These are phyloP conservation scores for Aspergillus nanangensis DNA, from an alignment of 495 filamentous ascomycete genomes.

Conservation along the genomic window DNA sequence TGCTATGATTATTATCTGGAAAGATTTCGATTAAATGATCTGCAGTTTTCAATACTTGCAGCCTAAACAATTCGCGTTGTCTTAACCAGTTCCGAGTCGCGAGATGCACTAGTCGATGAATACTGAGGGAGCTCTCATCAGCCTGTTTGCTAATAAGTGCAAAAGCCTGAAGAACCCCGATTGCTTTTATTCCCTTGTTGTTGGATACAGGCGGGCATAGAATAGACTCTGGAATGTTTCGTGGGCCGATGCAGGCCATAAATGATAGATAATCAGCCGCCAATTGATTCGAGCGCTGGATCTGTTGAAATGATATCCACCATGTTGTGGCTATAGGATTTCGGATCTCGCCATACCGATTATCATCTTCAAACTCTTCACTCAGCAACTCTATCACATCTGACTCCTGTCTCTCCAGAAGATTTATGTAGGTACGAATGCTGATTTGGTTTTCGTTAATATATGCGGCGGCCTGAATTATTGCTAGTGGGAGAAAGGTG, in stretches of 20 bases:
- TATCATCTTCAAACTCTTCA: constrained; percentile 34
- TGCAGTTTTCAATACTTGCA: constrained; percentile 8
- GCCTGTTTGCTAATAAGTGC: constrained; percentile 20
- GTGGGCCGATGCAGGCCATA: constrained; percentile 37
- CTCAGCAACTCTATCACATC: constrained; percentile 29
- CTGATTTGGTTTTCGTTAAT: constrained; percentile 33
- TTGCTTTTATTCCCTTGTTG: constrained; percentile 18
- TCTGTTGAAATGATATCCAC: constrained; percentile 46
- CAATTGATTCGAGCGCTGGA: constrained; percentile 18
- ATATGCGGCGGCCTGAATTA: constrained; percentile 45
- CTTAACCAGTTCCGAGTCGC: constrained; percentile 29
- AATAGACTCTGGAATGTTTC: constrained; percentile 36
- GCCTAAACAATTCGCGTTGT: constrained; percentile 6
- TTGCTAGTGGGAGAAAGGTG: constrained; percentile 40
- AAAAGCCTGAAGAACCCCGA: constrained; percentile 22
- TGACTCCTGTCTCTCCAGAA: constrained; percentile 26
- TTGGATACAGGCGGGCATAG: constrained; percentile 9
- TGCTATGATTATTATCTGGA: constrained; percentile 14
- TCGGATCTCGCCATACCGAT: constrained; percentile 24
- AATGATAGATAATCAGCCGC: constrained; percentile 38
- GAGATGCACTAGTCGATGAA: constrained; percentile 35
- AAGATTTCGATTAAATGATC: constrained; percentile 16
- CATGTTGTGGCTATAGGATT: constrained; percentile 43
- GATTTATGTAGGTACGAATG: constrained; percentile 21
- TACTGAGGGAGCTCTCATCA: constrained; percentile 1